A percentile compares a stretch with the other conserved stretches of the same genome.
phyloP scores from a whole-genome alignment of 1,139 yeast species.

The Kodamaea alishanica region DNA sequence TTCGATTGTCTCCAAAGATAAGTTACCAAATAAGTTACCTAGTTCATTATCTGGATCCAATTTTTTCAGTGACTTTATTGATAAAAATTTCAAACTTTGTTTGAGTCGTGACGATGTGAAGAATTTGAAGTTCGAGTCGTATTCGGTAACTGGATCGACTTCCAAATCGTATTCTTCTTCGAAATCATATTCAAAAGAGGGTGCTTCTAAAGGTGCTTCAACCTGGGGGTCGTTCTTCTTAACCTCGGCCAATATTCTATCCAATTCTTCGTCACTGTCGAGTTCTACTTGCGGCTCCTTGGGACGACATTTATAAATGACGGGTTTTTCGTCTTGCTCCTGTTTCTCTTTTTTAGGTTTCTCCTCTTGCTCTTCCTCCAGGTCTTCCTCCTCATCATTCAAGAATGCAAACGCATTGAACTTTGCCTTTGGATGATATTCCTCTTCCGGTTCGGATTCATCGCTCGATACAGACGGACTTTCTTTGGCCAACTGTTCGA shows the following conservation, averaged over 20 bases:
- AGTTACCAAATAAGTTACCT: constrained; percentile 66
- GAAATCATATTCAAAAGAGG: constrained; percentile 23
- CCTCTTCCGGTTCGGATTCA: constrained; percentile 11
- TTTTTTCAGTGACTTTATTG: constrained; percentile 46
- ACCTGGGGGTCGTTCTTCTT: constrained; percentile 29
- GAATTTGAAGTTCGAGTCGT: constrained; percentile 42
- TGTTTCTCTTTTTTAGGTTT: constrained; percentile 15
- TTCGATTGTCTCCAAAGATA: constrained; percentile 63
- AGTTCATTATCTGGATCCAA: constrained; percentile 82
- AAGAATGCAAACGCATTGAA: constrained; percentile 56
- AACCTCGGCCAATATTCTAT: constrained; percentile 35
- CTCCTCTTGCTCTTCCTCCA: constrained; percentile 26
- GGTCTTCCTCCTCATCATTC: constrained; percentile 36
- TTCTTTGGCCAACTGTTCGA: constrained; percentile 25
- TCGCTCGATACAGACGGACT: constrained; percentile 13
- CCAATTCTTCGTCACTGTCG: constrained; percentile 42
- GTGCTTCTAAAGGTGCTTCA: not conserved
- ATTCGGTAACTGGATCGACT: constrained; percentile 32
- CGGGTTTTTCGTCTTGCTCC: constrained; percentile 14
- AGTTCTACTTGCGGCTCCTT: constrained; percentile 8
- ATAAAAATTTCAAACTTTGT: constrained; percentile 37
- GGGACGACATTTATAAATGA: constrained; percentile 5
- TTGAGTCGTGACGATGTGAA: constrained; percentile 44
- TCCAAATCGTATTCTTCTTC: constrained; percentile 31
- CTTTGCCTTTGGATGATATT: constrained; percentile 17